Conservation (phyloP, 768 basidiomycete species). For the Butyriboletus loyo region DNA sequence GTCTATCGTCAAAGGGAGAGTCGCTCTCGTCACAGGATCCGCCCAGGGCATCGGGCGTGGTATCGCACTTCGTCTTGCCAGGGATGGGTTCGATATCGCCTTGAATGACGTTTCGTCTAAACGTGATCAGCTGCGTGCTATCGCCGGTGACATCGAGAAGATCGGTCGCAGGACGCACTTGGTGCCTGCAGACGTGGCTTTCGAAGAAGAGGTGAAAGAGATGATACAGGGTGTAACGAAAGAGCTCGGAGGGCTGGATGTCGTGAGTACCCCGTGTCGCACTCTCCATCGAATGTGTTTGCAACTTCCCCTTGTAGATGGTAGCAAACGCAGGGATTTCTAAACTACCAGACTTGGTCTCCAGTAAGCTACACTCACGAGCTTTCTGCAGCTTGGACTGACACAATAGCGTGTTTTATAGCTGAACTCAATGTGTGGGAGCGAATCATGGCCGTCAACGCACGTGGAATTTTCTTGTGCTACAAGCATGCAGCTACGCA, state of each 20-base stretch:
- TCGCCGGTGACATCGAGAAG: slow-evolving; percentile 29
- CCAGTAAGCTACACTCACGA: background rate
- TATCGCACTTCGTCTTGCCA: slow-evolving; percentile 34
- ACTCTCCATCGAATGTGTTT: background rate
- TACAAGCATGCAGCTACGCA: slow-evolving; percentile 61
- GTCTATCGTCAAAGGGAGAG: slow-evolving; percentile 25
- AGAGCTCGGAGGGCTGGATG: slow-evolving; percentile 44
- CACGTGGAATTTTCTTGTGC: slow-evolving; percentile 56
- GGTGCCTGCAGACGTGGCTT: slow-evolving; percentile 39
- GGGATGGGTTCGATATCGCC: slow-evolving; percentile 31
- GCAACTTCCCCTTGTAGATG: slow-evolving; percentile 15
- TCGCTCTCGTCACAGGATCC: slow-evolving; percentile 37
- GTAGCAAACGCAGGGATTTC: slow-evolving; percentile 25
- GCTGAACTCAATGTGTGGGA: slow-evolving; percentile 41
- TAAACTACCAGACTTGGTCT: background rate
- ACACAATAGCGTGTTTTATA: slow-evolving; percentile 1
- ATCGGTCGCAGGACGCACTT: slow-evolving; percentile 25
- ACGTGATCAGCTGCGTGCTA: slow-evolving; percentile 24
- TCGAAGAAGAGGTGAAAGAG: slow-evolving; percentile 40
- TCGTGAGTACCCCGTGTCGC: slow-evolving; percentile 31
- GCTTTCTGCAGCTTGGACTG: background rate
- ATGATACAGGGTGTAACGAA: slow-evolving; percentile 34
- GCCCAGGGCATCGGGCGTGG: slow-evolving; percentile 28
- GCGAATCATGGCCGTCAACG: slow-evolving; percentile 46
- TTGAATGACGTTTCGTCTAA: slow-evolving; percentile 33